Evolutionary conservation across 108 stramenopile species (phyloP).

Genomic region (Fragilaria radians): DNA sequence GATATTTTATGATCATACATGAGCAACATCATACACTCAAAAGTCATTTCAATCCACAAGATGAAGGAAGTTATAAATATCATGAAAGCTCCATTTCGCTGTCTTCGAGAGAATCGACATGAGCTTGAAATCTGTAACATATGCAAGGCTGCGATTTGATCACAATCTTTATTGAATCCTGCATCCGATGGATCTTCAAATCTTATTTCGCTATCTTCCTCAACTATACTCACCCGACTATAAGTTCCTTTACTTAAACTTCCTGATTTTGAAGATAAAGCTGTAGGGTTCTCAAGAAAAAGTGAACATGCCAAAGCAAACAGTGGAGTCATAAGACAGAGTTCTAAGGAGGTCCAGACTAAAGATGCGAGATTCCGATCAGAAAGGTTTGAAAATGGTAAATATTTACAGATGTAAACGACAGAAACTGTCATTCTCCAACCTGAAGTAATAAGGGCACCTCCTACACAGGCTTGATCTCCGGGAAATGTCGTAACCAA

Average conservation of each 20-base stretch:
- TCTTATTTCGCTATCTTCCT: background rate
- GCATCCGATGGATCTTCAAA: background rate
- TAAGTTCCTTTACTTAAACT: too few species aligned
- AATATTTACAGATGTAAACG: background rate
- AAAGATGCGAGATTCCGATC: background rate
- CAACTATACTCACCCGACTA: background rate
- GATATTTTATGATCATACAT: background rate
- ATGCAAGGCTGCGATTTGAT: background rate
- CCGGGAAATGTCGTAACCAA: background rate
- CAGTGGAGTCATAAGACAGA: background rate
- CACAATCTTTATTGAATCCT: background rate
- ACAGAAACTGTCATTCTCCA: constrained; percentile 2
- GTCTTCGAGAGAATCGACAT: background rate
- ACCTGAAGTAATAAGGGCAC: constrained; percentile 2
- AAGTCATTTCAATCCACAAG: constrained; percentile 5
- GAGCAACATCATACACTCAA: background rate
- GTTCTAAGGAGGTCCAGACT: background rate
- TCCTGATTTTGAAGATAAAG: too few species aligned
- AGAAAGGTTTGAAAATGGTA: background rate
- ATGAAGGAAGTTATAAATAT: background rate
- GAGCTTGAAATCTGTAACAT: background rate
- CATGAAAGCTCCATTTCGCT: constrained; percentile 2
- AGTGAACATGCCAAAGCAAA: background rate
- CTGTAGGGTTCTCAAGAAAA: background rate
- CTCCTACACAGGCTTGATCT: background rate